Percentiles rank a stretch among this genome's conserved stretches.
phyloP scores from a whole-genome alignment of 2,329 filamentous ascomycete species.

The Aspergillus sp. region DNA sequence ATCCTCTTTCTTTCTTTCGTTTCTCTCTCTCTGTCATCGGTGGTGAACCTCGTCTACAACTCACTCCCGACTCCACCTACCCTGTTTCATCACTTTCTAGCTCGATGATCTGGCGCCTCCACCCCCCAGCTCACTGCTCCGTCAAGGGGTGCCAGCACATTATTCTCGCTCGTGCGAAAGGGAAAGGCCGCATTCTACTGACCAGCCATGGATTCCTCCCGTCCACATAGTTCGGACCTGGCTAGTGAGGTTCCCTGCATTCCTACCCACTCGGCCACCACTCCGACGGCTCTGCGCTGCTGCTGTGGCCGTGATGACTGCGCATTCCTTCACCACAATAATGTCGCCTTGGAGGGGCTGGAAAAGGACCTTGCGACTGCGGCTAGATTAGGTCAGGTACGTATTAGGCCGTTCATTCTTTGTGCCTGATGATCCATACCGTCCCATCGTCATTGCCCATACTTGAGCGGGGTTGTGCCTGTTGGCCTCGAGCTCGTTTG shows the following conservation, averaged over 20 bases:
- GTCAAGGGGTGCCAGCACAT: constrained; percentile 31
- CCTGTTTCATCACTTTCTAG: not conserved
- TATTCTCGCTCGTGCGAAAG: constrained; percentile 2
- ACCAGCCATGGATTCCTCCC: constrained; percentile 25
- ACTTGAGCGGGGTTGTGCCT: not conserved
- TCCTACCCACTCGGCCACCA: constrained; percentile 28
- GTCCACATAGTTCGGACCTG: constrained; percentile 24
- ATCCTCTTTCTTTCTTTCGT: not conserved
- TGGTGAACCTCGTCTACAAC: not conserved
- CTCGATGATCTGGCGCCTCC: constrained; percentile 22
- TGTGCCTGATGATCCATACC: not conserved
- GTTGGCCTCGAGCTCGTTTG: constrained; percentile 1
- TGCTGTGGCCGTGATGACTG: constrained; percentile 85
- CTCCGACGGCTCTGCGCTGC: constrained; percentile 52
- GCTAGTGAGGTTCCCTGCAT: constrained; percentile 27
- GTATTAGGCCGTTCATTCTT: constrained; percentile 38
- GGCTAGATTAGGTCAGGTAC: constrained; percentile 87
- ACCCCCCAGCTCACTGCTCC: constrained; percentile 18
- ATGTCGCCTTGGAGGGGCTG: constrained; percentile 71
- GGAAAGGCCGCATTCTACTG: constrained; percentile 13
- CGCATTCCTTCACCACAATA: constrained; percentile 77
- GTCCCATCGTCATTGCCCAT: not conserved
- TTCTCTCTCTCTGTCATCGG: not conserved
- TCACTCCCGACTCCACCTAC: not conserved
- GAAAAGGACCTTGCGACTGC: constrained; percentile 87